These are phyloP conservation scores for Microstegium vimineum DNA, from an alignment of 176 grass and related monocot genomes.

Conservation along the genomic window DNA sequence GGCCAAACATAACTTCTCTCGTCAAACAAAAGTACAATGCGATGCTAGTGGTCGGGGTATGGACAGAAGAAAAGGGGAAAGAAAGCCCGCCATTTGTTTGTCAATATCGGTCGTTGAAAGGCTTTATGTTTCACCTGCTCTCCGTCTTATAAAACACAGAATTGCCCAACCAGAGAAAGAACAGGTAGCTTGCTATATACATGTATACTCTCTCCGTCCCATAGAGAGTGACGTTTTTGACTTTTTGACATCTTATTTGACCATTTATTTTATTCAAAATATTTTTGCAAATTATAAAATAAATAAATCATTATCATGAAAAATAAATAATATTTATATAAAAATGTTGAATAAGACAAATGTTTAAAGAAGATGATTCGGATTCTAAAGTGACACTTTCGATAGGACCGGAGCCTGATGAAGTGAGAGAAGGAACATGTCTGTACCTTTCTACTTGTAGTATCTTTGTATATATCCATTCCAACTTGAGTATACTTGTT, in stretches of 20 bases:
- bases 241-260: too few species aligned
- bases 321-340: too few species aligned
- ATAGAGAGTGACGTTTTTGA: too few species aligned
- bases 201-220: too few species aligned
- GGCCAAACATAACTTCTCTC: neutral
- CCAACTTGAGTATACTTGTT: constrained; percentile 1
- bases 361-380: too few species aligned
- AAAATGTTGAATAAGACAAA: too few species aligned
- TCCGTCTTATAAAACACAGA: neutral
- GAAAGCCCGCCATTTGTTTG: neutral
- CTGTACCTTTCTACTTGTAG: neutral
- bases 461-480: neutral
- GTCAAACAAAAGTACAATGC: neutral
- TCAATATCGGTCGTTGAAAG: neutral
- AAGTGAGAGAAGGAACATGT: neutral
- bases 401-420: too few species aligned
- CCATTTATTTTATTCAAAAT: too few species aligned
- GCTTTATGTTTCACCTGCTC: neutral
- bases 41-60: neutral
- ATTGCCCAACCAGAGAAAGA: neutral
- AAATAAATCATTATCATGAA: too few species aligned
- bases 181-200: too few species aligned
- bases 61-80: neutral
- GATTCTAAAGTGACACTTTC: too few species aligned
- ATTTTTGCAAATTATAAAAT: too few species aligned